phyloP scores from a whole-genome alignment of 345 rosid genomes.

The Citropsis articulata region DNA sequence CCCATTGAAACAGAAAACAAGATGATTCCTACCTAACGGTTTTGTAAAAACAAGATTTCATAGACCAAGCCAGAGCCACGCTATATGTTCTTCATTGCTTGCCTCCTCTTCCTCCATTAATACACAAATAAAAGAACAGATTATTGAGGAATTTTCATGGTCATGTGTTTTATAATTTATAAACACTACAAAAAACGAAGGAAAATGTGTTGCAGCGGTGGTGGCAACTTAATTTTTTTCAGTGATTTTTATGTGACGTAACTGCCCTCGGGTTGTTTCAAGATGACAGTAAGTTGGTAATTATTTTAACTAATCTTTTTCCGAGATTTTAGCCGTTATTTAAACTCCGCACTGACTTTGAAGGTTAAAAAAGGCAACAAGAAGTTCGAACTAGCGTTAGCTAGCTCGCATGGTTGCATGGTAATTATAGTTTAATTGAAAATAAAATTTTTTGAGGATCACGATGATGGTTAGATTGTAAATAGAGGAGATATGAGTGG shows the following conservation, averaged over 20 bases:
- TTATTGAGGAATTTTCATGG: background rate
- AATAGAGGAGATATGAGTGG: background rate
- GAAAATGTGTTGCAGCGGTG: background rate
- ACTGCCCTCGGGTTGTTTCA: background rate
- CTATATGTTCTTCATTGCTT: background rate
- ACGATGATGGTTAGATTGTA: background rate
- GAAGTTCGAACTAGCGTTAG: background rate
- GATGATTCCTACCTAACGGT: background rate
- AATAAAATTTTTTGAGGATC: background rate
- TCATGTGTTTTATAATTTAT: background rate
- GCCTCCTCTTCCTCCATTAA: background rate
- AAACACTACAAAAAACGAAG: background rate
- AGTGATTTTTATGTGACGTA: background rate
- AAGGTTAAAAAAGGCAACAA: background rate
- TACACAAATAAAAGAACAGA: background rate
- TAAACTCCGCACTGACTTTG: background rate
- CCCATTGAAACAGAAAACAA: constrained; percentile 16
- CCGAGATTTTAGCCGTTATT: background rate
- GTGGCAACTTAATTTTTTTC: background rate
- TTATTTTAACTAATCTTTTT: background rate
- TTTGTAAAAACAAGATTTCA: background rate
- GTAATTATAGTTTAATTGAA: background rate
- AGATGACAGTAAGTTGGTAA: background rate
- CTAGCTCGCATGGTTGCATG: background rate
- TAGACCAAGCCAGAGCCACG: background rate